These are phyloP conservation scores for Trametes hirsuta DNA, from an alignment of 1,284 basidiomycete species.

Conservation along the genomic window DNA sequence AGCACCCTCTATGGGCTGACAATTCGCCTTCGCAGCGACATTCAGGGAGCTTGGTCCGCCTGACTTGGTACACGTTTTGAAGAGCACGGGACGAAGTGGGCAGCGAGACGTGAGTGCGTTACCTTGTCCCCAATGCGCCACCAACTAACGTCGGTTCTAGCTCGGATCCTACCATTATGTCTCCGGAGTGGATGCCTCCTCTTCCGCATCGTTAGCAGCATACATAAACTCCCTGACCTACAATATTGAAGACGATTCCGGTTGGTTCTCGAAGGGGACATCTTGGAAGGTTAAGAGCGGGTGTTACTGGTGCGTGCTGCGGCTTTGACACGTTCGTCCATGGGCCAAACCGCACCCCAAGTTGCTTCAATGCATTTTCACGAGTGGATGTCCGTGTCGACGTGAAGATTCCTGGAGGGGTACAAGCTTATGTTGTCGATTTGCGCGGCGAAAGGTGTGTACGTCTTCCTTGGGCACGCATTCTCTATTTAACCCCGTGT, in stretches of 20 bases:
- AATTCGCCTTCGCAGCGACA: conserved; percentile 59
- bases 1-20: conserved; percentile 13
- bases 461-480: neutral
- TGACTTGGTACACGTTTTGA: conserved; percentile 95
- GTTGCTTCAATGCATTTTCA: conserved; percentile 98
- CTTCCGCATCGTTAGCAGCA: conserved; percentile 94
- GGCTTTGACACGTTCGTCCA: neutral
- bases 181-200: conserved; percentile 96
- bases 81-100: conserved; percentile 83
- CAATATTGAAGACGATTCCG: conserved; percentile 87
- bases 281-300: conserved; percentile 95
- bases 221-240: conserved; percentile 99
- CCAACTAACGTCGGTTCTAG: conserved; percentile 43
- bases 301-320: conserved; percentile 83
- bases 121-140: conserved; percentile 8
- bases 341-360: conserved; percentile 31
- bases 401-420: conserved; percentile 97
- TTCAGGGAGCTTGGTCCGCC: conserved; percentile 98
- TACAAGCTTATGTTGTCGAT: conserved; percentile 94
- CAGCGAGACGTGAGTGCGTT: conserved; percentile 77
- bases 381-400: conserved; percentile 96
- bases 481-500: conserved; percentile 1
- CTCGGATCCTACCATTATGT: conserved; percentile 94
- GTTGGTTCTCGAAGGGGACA: conserved; percentile 90
- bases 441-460: conserved; percentile 89